Evolutionary conservation across 2,329 filamentous ascomycete genomes (phyloP), one percentile per base, ranked within the genome.

Genomic region (Venturia pyrina): DNA sequence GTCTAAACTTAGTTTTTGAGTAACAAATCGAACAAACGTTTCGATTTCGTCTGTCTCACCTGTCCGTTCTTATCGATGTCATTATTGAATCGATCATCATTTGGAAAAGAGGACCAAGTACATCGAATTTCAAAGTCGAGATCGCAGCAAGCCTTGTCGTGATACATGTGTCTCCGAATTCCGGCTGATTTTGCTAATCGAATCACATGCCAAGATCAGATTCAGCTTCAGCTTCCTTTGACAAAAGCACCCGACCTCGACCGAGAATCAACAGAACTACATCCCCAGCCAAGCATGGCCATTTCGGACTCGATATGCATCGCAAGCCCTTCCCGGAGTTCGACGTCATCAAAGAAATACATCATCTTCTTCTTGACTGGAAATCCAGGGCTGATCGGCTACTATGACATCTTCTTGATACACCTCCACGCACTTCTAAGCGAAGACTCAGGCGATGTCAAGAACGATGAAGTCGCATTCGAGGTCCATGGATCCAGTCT

Each of bases 331-430:
- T 59, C 28, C 5, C 17, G 5, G 19, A n/a, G 7, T 5, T 37
- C 53, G 37, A 59, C 15, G 11, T 5, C 28, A 37, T 21, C 53
- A n/a, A 62, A 44, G 17, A 41, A 43, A 62, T 44, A 28, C 37
- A 44, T 46, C 32, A 78, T 93, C 69, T 91, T 86, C 78, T 88
- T 90, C 75, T 81, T 93, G 50, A 85, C 88, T 37, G 90, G 90
- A 24, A 93, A 93, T 69, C 90, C 90, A 5, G 90, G 90, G 5
- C 79, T 91, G 21, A 83, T 92, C 63, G 84, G 82, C 66, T 93
- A 90, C 80, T 93, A 93, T 75, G 78, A 77, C 66, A 80, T 83
- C 46, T 93, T 91, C 74, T 79, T 92, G 13, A 78, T 78, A 0
- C 78, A 81, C 17, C 77, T 92, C 1, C 80, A 85, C 59, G 73